Evolutionary conservation across 805 yeast genomes (phyloP), one percentile per base, ranked within the genome.

Genomic region (Cyberlindnera maritima): DNA sequence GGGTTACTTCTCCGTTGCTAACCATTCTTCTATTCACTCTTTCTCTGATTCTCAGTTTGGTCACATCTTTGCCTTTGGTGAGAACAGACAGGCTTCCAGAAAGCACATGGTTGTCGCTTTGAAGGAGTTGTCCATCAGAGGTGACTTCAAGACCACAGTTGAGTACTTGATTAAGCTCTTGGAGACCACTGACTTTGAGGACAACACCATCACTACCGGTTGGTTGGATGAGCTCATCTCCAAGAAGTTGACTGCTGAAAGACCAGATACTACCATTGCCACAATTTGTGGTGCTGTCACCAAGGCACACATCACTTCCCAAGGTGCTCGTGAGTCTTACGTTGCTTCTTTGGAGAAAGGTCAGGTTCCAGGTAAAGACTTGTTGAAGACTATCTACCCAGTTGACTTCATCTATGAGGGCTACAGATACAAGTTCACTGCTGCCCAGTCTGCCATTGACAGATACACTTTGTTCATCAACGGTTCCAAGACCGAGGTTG

Each of bases 1-100:
- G 99, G 99, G 99, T 74, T 94, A 94, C 68, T 94, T 94, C 80
- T 89, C 97, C 17, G 98, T 94, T 44, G 89, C 94, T 58, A 90
- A 88, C 71, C 92, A 88, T 67, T 96, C 98, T 52, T 91, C 96
- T 44, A 95, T 94, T 62, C 99, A 94, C 71, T 90, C 97, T 4
- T 95, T 90, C 73, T 86, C 96, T 26, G 99, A 94, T 69, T 92
- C 99, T 47, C 99, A 94, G 71, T 94, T 94, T 62, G 99, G 99
- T 67, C 99, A 94, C 69, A 94, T 94, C 53, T 94, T 94, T 68
- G 97, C 99, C 29, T 95, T 92, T 70, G 99, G 99, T 67, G 99
- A 94, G 73, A 92, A 91, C 65, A 86, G 99, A 73, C 95, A 88
- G 68, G 96, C 96, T 33, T 88, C 97, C 29, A 87, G 99, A 74